Evolutionary conservation across 2,329 filamentous ascomycete species (phyloP).

Genomic region (Penicillium sp.): DNA sequence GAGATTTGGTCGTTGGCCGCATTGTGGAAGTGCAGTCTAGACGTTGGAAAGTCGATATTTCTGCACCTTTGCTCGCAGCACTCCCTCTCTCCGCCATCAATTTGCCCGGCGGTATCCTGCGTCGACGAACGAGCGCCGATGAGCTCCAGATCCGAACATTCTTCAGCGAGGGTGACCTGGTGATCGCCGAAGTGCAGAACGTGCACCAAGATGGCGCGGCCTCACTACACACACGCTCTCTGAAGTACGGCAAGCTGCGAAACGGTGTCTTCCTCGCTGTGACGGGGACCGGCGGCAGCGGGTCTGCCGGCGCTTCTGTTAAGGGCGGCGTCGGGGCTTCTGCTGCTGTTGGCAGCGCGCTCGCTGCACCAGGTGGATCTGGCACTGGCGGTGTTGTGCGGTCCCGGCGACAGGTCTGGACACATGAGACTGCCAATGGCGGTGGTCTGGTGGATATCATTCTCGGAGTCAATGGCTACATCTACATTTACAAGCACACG

Average conservation of each 20-base stretch:
- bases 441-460: constrained; percentile 74
- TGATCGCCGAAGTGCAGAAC: constrained; percentile 93
- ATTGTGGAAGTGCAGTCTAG: constrained; percentile 93
- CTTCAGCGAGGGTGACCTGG: constrained; percentile 89
- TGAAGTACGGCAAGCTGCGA: constrained; percentile 93
- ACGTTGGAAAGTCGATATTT: constrained; percentile 94
- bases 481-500: constrained; percentile 88
- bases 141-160: constrained; percentile 97
- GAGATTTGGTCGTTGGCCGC: constrained; percentile 89
- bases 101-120: constrained; percentile 86
- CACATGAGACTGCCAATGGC: constrained; percentile 56
- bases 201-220: constrained; percentile 84
- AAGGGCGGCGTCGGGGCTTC: constrained; percentile 40
- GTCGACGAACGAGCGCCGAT: constrained; percentile 90
- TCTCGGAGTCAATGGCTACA: constrained; percentile 93
- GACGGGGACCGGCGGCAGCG: constrained; percentile 72
- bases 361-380: constrained; percentile 64
- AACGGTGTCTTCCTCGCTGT: constrained; percentile 90
- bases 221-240: constrained; percentile 80
- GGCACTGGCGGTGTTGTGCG: constrained; percentile 72
- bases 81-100: constrained; percentile 91
- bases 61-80: constrained; percentile 79
- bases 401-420: constrained; percentile 84
- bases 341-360: constrained; percentile 51
- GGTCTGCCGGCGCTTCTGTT: constrained; percentile 46